Base-by-base conservation (phyloP, 441 rosid genomes). In the Adansonia grandidieri region DNA sequence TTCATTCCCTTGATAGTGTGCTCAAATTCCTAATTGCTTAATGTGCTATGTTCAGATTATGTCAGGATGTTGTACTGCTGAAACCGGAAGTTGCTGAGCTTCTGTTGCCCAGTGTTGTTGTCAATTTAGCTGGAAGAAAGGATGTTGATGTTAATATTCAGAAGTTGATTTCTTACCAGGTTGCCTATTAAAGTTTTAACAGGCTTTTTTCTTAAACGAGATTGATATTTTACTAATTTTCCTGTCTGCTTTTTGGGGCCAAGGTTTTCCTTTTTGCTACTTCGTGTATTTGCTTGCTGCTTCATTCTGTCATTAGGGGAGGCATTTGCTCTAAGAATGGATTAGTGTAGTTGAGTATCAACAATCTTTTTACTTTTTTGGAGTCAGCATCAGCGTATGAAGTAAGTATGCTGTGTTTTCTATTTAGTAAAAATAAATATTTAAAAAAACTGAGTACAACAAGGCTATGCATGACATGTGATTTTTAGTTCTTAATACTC, bases 21-120 rank as follows among this genome's bases (percentile, higher is more conserved):
- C 65, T 56, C 4, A 13, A 73, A 57, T 73, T 19, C 54, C 8
- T 4, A 40, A 57, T 73, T 73, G 53, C 37, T 40, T 24, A 65
- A 50, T 80, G 17, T 84, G 78, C 64, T 72, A 44, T 71, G 82
- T 81, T 56, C 89, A 96, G 99, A 87, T 88, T 96, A 84, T 96
- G 94, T 82, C 99, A 93, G 86, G 93, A 92, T 84, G 87, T 96
- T 77, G 93, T 90, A 79, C 77, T 89, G 83, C 81, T 91, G 81
- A 96, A 96, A 86, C 88, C 96, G 61, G 98, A 96, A 87, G 93
- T 89, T 63, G 92, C 98, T 69, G 98, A 94, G 92, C 94, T 94
- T 84, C 85, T 94, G 51, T 87, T 96, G 75, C 92, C 98, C 22
- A 87, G 87, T 81, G 88, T 91, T 70, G 73, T 93, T 84, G 96